Percentiles rank a stretch among this genome's conserved stretches.
Evolutionary conservation across 495 filamentous ascomycete species (phyloP).

Genomic region (Neurospora sp.): DNA sequence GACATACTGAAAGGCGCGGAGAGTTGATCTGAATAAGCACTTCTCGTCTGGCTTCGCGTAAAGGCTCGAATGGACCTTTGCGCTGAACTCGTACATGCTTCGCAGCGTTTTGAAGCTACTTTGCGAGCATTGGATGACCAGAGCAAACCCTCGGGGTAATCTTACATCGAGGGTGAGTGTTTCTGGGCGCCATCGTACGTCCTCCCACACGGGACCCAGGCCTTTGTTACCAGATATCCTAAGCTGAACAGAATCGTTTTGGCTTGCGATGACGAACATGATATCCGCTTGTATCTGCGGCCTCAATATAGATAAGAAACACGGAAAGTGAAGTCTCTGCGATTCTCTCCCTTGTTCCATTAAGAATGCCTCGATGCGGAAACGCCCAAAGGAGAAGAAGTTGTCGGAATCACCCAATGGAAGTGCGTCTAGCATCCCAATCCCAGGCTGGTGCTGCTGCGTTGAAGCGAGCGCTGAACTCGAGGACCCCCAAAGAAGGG

Average conservation of each 20-base stretch:
- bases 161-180: slow-evolving; percentile 50
- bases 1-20: slow-evolving; percentile 66
- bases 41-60: slow-evolving; percentile 55
- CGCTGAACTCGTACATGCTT: slow-evolving; percentile 72
- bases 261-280: slow-evolving; percentile 60
- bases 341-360: slow-evolving; percentile 57
- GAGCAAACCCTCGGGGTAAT: slow-evolving; percentile 56
- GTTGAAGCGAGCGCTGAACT: slow-evolving; percentile 33
- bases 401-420: slow-evolving; percentile 60
- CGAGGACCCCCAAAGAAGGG: slow-evolving; percentile 53
- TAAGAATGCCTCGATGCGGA: slow-evolving; percentile 59
- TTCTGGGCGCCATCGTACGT: slow-evolving; percentile 65
- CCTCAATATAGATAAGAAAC: slow-evolving; percentile 61
- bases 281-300: slow-evolving; percentile 56
- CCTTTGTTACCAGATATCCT: slow-evolving; percentile 57
- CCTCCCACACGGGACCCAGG: slow-evolving; percentile 64
- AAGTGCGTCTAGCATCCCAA: slow-evolving; percentile 54
- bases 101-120: slow-evolving; percentile 65
- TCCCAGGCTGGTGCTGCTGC: slow-evolving; percentile 21
- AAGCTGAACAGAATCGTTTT: slow-evolving; percentile 66
- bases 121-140: slow-evolving; percentile 59
- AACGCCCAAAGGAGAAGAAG: slow-evolving; percentile 63
- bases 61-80: slow-evolving; percentile 59
- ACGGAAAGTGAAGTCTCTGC: slow-evolving; percentile 55
- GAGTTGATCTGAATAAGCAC: slow-evolving; percentile 49